A percentile compares a stretch with the other conserved stretches of the same genome.
phyloP scores from a whole-genome alignment of 441 rosid genomes.

The Gossypium laxum region DNA sequence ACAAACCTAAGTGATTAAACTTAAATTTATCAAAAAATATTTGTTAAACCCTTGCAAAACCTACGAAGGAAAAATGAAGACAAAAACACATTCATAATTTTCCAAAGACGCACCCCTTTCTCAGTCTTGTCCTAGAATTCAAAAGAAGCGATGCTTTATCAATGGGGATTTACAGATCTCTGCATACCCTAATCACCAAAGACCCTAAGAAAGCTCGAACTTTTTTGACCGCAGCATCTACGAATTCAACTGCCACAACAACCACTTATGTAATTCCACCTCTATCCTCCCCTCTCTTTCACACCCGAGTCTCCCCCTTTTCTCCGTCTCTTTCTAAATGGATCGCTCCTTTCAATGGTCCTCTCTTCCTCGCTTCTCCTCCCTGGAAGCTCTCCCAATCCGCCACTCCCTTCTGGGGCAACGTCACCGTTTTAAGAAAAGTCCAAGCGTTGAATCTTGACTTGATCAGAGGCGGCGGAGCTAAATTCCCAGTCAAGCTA shows the following conservation, averaged over 20 bases:
- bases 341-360: slow-evolving; percentile 53
- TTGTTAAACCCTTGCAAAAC: slow-evolving; percentile 3
- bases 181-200: slow-evolving; percentile 22
- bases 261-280: slow-evolving; percentile 21
- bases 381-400: slow-evolving; percentile 85
- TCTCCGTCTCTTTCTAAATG: slow-evolving; percentile 39
- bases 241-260: slow-evolving; percentile 3
- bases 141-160: slow-evolving; percentile 11
- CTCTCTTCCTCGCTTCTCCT: slow-evolving; percentile 59
- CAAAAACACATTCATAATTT: background rate
- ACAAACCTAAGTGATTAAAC: too few relatives aligned
- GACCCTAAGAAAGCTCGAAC: slow-evolving; percentile 22
- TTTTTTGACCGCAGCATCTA: slow-evolving; percentile 34
- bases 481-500: slow-evolving; percentile 23
- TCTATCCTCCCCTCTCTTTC: slow-evolving; percentile 27
- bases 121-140: background rate
- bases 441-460: slow-evolving; percentile 47
- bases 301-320: slow-evolving; percentile 16
- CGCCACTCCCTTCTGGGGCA: slow-evolving; percentile 61
- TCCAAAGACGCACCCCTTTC: background rate
- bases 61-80: background rate
- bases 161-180: slow-evolving; percentile 52
- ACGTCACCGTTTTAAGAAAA: slow-evolving; percentile 36
- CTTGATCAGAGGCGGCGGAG: slow-evolving; percentile 34
- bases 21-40: background rate